Conservation (phyloP, 1,284 basidiomycete species). For the Rhodotorula sp. region DNA sequence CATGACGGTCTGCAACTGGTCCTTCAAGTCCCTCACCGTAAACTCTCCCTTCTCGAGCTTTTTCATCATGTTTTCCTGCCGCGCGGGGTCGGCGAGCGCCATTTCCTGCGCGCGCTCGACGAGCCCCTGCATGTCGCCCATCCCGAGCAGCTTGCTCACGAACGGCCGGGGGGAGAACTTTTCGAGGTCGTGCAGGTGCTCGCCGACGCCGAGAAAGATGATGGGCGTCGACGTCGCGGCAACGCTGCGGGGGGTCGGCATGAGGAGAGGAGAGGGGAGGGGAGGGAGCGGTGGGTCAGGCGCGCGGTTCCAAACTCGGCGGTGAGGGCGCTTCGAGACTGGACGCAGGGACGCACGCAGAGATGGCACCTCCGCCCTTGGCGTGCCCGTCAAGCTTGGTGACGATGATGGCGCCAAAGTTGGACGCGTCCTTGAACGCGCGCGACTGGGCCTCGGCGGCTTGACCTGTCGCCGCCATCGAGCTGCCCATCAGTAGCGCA, state of each 20-base stretch:
- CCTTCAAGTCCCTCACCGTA: slow-evolving; percentile 94
- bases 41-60: slow-evolving; percentile 96
- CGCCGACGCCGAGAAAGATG: slow-evolving; percentile 96
- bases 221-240: slow-evolving; percentile 98
- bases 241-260: slow-evolving; percentile 62
- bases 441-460: slow-evolving; percentile 93
- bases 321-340: too few species aligned
- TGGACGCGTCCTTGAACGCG: slow-evolving; percentile 96
- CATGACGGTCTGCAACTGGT: slow-evolving; percentile 97
- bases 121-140: slow-evolving; percentile 94
- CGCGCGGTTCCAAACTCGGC: too few species aligned
- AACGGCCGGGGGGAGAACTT: slow-evolving; percentile 95
- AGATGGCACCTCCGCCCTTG: slow-evolving; percentile 98
- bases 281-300: slow-evolving; percentile 8
- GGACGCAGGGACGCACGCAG: too few species aligned
- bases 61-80: slow-evolving; percentile 97
- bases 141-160: slow-evolving; percentile 91
- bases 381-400: slow-evolving; percentile 99
- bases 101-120: slow-evolving; percentile 98
- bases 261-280: too few species aligned
- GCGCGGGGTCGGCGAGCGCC: slow-evolving; percentile 86
- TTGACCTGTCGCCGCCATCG: slow-evolving; percentile 59
- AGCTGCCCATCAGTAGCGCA: background rate
- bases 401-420: slow-evolving; percentile 98
- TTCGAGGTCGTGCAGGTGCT: slow-evolving; percentile 94